Conservation (phyloP, 768 basidiomycete genomes). For the Termitomyces sp. region DNA sequence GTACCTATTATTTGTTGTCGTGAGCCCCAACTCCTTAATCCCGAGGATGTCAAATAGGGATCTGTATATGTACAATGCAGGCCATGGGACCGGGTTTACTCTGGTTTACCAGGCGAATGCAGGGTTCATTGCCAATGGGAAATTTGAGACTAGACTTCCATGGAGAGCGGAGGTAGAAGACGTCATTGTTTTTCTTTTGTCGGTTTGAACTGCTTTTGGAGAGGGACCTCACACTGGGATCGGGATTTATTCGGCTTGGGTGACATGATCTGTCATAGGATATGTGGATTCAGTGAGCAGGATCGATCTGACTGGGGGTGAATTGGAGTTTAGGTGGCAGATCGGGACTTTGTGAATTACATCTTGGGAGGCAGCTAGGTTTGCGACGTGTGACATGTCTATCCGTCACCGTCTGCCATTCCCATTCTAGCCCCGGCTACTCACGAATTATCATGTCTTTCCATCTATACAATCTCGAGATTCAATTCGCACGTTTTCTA, state of each 20-base stretch:
- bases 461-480: conserved; percentile 10
- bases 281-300: not conserved
- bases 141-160: not conserved
- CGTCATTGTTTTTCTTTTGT: not conserved
- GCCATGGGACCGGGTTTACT: too few relatives aligned
- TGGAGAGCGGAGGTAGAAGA: conserved; percentile 1
- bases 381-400: conserved; percentile 14
- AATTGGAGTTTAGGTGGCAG: conserved; percentile 12
- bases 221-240: too few relatives aligned
- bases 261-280: conserved; percentile 14
- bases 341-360: not conserved
- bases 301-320: not conserved
- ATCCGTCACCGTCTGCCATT: conserved; percentile 10
- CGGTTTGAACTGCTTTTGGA: not conserved
- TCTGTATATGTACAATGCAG: not conserved
- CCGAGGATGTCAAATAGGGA: not conserved
- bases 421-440: not conserved
- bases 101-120: not conserved
- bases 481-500: conserved; percentile 5
- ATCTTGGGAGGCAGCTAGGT: not conserved
- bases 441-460: conserved; percentile 10
- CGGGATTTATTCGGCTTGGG: conserved; percentile 1
- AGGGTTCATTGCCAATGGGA: not conserved
- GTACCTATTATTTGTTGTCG: too few relatives aligned
- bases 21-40: too few relatives aligned